Base-by-base conservation (phyloP, 805 yeast genomes). In the Tetrapisispora taiwanensis region DNA sequence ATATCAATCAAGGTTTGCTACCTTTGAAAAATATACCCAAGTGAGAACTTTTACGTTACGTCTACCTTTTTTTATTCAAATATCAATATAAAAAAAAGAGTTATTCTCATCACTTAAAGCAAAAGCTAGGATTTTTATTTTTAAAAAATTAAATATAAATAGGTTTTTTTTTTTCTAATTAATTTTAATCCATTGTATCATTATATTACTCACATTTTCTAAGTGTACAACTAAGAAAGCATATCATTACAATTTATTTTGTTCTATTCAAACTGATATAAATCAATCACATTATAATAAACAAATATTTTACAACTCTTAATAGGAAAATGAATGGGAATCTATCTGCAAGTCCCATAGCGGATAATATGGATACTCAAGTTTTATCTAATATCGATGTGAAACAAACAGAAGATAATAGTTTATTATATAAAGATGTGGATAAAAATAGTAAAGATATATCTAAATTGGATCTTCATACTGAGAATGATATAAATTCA, bases 401-500 rank as follows among this genome's bases (percentile, higher is more conserved):
- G 10, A 28, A 37, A 13, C 8, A 17, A 10, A 27, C 32, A 18
- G 26, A 28, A 17, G 32, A 28, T 37, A 37, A 18, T 18, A 37
- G 26, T 37, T 14, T 27, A 4, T 15, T 28, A 2, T 37, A 37
- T 15, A 30, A 24, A 30, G 17, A 31, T 10, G 17, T 12, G 14
- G 22, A 30, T n/a, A 17, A 31, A 18, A 20, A 7, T 17, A 26
- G 17, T n/a, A 15, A 39, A 22, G 26, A 31, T 18, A 12, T 32
- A 13, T 13, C 20, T 1, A 39, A n/a, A 20, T 13, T 24, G 17
- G 42, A 18, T 2, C n/a, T 20, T n/a, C 3, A 22, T 18, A 14
- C 31, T 33, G 39, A 35, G 13, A 15, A 42, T 30, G 44, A 27
- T 30, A 30, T 30, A n/a, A 17, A 22, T 24, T 26, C 53, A 27